Evolutionary conservation across 495 filamentous ascomycete genomes (phyloP).

Genomic region (Penicillium maclennaniae): DNA sequence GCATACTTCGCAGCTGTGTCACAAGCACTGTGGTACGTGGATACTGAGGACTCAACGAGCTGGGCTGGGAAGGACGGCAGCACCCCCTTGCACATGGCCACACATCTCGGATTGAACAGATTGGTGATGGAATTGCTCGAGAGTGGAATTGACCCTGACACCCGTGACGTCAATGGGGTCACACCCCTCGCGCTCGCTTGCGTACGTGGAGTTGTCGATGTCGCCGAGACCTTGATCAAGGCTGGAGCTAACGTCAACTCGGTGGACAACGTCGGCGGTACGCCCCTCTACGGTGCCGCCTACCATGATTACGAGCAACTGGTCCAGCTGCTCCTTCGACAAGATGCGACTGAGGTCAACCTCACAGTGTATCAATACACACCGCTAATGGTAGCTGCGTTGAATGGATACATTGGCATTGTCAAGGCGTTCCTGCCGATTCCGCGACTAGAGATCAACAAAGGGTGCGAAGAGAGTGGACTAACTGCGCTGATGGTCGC

Average conservation of each 20-base stretch:
- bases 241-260: constrained; percentile 2
- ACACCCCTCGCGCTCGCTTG: constrained; percentile 1
- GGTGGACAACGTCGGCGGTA: constrained; percentile 1
- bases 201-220: background rate
- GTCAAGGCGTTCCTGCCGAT: background rate
- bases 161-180: constrained; percentile 1
- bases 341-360: background rate
- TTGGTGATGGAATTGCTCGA: background rate
- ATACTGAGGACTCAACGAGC: constrained; percentile 1
- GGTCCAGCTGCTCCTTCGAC: background rate
- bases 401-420: background rate
- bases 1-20: background rate
- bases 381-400: background rate
- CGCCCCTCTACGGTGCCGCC: background rate
- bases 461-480: background rate
- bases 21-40: constrained; percentile 2
- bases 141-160: constrained; percentile 1
- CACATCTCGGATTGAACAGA: constrained; percentile 1
- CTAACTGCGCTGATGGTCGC: background rate
- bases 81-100: constrained; percentile 1
- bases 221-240: background rate
- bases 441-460: constrained; percentile 1
- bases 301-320: background rate
- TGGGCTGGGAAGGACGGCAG: constrained; percentile 5
- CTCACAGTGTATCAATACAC: background rate